phyloP scores from a whole-genome alignment of 768 basidiomycete genomes.

The Boletus patriciae region DNA sequence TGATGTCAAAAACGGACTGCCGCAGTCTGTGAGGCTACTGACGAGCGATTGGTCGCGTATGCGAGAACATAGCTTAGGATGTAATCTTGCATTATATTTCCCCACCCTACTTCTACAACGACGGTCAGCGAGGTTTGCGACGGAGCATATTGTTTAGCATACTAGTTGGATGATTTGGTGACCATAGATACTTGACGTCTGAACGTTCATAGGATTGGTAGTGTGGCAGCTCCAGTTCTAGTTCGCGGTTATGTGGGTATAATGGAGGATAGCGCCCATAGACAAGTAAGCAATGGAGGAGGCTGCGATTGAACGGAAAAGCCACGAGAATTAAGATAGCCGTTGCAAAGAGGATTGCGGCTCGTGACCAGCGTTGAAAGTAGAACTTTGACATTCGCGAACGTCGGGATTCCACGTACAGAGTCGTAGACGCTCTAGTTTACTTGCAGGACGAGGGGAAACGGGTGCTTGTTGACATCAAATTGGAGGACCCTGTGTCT shows the following conservation, averaged over 20 bases:
- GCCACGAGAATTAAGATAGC: conserved; percentile 12
- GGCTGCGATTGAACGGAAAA: conserved; percentile 26
- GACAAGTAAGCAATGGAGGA: conserved; percentile 12
- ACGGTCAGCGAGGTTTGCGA: background rate
- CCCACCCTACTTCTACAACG: conserved; percentile 35
- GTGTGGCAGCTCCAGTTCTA: conserved; percentile 42
- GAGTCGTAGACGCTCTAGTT: background rate
- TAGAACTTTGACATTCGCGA: conserved; percentile 1
- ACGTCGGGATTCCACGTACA: background rate
- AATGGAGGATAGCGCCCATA: conserved; percentile 38
- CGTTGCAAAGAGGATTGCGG: conserved; percentile 4
- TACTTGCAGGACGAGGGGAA: background rate
- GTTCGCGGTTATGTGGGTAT: conserved; percentile 38
- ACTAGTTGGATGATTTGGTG: conserved; percentile 43
- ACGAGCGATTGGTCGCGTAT: conserved; percentile 36
- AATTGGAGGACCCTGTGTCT: background rate
- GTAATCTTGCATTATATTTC: conserved; percentile 41
- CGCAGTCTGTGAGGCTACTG: conserved; percentile 7
- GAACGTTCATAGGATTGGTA: conserved; percentile 36
- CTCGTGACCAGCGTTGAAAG: conserved; percentile 6
- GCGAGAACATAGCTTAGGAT: conserved; percentile 36
- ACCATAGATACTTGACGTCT: conserved; percentile 42
- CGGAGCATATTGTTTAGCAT: background rate
- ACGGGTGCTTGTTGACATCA: background rate
- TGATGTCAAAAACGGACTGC: background rate